A percentile compares a stretch with the other conserved stretches of the same genome.
These are phyloP conservation scores for Aspergillus carlsbadensis DNA, from an alignment of 495 filamentous ascomycete genomes.

Conservation along the genomic window DNA sequence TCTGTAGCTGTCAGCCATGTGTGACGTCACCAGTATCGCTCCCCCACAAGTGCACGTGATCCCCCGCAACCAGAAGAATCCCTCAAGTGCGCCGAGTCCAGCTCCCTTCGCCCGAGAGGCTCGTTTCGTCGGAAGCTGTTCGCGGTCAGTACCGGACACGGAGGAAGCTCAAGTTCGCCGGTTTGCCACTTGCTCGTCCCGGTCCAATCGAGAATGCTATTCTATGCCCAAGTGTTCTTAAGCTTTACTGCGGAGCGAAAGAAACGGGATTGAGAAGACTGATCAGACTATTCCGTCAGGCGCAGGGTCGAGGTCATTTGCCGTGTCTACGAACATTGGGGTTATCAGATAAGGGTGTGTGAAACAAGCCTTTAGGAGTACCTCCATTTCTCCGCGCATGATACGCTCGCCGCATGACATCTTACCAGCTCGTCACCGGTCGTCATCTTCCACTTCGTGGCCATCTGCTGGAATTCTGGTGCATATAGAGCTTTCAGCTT, in stretches of 20 bases:
- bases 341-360: neutral
- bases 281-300: too few relatives aligned
- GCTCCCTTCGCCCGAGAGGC: slow-evolving; percentile 45
- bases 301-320: neutral
- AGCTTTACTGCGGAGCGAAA: neutral
- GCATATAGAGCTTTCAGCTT: neutral
- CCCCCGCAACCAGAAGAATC: slow-evolving; percentile 13
- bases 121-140: slow-evolving; percentile 1
- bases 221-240: too few relatives aligned
- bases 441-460: neutral
- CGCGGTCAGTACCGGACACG: neutral
- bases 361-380: neutral
- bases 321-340: too few relatives aligned
- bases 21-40: neutral
- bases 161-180: neutral
- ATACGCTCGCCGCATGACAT: slow-evolving; percentile 5
- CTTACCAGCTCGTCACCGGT: slow-evolving; percentile 1
- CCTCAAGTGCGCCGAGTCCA: neutral
- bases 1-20: too few relatives aligned
- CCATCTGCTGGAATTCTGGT: neutral
- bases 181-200: slow-evolving; percentile 1
- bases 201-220: neutral
- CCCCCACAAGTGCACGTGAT: slow-evolving; percentile 17
- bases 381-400: slow-evolving; percentile 10
- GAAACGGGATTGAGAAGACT: neutral